Base-by-base conservation (phyloP, 208 protist genomes). In the Lotmaria passim region DNA sequence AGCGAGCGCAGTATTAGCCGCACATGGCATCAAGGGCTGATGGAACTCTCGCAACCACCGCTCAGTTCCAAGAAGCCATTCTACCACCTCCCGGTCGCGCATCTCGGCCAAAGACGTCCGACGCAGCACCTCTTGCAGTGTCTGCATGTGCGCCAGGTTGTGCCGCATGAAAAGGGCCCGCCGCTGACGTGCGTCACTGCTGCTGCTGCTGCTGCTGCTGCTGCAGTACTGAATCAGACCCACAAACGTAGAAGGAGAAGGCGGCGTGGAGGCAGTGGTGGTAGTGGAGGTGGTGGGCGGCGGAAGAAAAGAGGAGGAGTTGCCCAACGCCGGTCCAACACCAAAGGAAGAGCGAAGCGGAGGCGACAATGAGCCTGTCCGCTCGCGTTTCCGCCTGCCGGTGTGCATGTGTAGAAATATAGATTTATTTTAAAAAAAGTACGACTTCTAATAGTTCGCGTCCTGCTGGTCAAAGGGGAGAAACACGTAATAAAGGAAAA, bases 61-160 rank as follows among this genome's bases (percentile, higher is more conserved):
- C 21, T 83, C 75, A 14, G 78, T 62, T 33, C 86, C 85, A 0
- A 65, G 61, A 2, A 93, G 81, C 78, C 83, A 93, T 62, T 87
- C 83, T 12, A 86, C 73, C 48, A 93, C 83, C 47, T 90, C 85
- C 19, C 82, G 67, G 39, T 93, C 88, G n/a, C 85, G 86, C 51
- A 91, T 79, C 78, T 93, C 85, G 0, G 83, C 81, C 12, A 93
- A 66, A 1, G 82, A 90, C 19, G 88, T 93, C 19, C 79, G 85
- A 14, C 83, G 80, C 36, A 93, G 68, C 7, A 93, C 55, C n/a
- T 90, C 84, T 23, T 89, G 81, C 39, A 93, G 58, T 0, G 85
- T 69, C 53, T 79, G 82, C 58, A 87, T 57, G 39, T 75, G 75
- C 43, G 59, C 7, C 3, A 66, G 30, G 57, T 50, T 79, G 53